These are phyloP conservation scores for Suillus subalutaceus DNA, from an alignment of 768 basidiomycete genomes.

Conservation along the genomic window DNA sequence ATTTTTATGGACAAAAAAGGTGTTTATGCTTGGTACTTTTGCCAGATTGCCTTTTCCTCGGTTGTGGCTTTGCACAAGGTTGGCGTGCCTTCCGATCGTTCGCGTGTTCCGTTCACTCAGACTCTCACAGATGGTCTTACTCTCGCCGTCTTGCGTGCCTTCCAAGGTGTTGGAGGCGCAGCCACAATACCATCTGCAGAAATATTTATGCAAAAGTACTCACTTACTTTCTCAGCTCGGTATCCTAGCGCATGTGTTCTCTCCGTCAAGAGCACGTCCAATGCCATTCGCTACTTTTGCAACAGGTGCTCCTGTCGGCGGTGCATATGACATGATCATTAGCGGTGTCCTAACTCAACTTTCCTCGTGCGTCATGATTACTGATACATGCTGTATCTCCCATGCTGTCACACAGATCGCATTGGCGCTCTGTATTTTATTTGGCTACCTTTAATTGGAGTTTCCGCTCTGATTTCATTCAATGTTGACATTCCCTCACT, in stretches of 20 bases:
- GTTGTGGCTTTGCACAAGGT: constrained; percentile 64
- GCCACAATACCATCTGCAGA: constrained; percentile 73
- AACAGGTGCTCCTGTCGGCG: constrained; percentile 84
- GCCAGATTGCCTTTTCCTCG: constrained; percentile 62
- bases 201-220: constrained; percentile 5
- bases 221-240: constrained; percentile 53
- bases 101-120: background rate
- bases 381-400: background rate
- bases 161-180: constrained; percentile 82
- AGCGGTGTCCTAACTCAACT: constrained; percentile 75
- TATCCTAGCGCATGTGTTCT: constrained; percentile 80
- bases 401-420: constrained; percentile 24
- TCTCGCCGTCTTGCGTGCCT: constrained; percentile 72
- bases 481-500: constrained; percentile 51
- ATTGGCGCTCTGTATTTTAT: constrained; percentile 74
- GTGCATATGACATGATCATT: constrained; percentile 64
- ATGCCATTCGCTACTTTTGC: constrained; percentile 82
- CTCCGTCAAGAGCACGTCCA: constrained; percentile 65
- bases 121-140: constrained; percentile 50
- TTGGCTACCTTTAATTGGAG: constrained; percentile 53
- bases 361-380: constrained; percentile 31
- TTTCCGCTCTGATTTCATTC: constrained; percentile 59
- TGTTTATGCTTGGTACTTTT: constrained; percentile 62
- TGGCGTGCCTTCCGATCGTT: constrained; percentile 13
- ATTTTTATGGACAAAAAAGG: constrained; percentile 51